A percentile compares a stretch with the other conserved stretches of the same genome.
These are phyloP conservation scores for Wickerhamiella slavikovae DNA, from an alignment of 805 yeast genomes.

Conservation along the genomic window DNA sequence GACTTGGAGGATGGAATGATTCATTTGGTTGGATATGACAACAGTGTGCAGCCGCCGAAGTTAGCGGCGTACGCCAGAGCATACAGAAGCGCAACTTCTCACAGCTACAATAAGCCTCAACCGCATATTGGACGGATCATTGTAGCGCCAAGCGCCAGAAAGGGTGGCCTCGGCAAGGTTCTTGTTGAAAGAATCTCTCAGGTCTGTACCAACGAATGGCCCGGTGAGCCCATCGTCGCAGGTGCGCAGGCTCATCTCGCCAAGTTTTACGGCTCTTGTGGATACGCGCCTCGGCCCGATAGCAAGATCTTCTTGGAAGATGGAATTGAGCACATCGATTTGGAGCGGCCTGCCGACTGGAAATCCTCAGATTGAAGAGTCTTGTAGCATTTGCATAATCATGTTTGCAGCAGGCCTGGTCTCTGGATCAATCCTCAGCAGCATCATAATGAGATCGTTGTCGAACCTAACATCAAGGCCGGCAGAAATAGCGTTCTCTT, in stretches of 20 bases:
- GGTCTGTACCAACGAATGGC: constrained; percentile 3
- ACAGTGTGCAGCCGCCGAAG: not conserved
- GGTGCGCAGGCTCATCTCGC: constrained; percentile 8
- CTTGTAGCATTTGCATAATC: no score
- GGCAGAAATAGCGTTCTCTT: no score
- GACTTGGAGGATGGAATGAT: constrained; percentile 5
- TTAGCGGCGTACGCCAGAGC: constrained; percentile 5
- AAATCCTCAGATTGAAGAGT: no score
- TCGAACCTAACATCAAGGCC: no score
- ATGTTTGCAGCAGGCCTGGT: no score
- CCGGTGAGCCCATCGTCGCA: constrained; percentile 1
- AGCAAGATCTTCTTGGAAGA: constrained; percentile 5
- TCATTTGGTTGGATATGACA: constrained; percentile 4
- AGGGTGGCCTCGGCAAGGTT: constrained; percentile 7
- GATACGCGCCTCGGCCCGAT: constrained; percentile 4
- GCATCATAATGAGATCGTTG: no score
- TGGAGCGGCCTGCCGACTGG: constrained; percentile 3
- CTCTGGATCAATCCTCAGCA: no score
- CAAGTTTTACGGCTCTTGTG: constrained; percentile 7
- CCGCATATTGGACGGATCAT: constrained; percentile 10
- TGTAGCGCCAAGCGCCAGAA: constrained; percentile 4
- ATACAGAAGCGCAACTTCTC: not conserved
- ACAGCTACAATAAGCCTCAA: no score
- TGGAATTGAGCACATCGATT: constrained; percentile 9
- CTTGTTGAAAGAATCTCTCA: constrained; percentile 4